These are phyloP conservation scores for Nakataea oryzae DNA, from an alignment of 2,329 filamentous ascomycete genomes.

Conservation along the genomic window DNA sequence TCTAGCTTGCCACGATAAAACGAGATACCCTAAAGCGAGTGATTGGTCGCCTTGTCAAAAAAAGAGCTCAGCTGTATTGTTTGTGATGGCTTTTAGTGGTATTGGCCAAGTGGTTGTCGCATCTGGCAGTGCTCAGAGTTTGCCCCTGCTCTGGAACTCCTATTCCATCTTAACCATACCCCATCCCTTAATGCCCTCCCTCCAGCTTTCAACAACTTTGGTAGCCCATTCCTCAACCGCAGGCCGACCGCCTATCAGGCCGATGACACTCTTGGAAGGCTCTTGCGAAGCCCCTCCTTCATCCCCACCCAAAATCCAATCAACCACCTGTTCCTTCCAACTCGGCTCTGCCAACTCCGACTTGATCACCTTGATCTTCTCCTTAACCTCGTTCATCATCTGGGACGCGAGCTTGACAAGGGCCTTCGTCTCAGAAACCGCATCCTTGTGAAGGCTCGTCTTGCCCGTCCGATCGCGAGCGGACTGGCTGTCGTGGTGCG, in stretches of 20 bases:
- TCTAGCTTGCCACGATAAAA: neutral
- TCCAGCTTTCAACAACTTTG: slow-evolving; percentile 24
- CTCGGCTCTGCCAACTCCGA: slow-evolving; percentile 19
- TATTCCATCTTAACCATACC: slow-evolving; percentile 21
- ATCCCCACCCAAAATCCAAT: slow-evolving; percentile 18
- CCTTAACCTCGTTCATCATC: slow-evolving; percentile 17
- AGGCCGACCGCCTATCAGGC: slow-evolving; percentile 14
- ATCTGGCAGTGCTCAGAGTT: neutral
- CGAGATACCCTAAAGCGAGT: neutral
- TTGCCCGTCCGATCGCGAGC: slow-evolving; percentile 21
- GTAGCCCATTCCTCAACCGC: slow-evolving; percentile 23
- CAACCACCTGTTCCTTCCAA: slow-evolving; percentile 25
- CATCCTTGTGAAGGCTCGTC: slow-evolving; percentile 20
- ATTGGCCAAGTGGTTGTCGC: no score
- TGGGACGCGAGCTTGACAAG: slow-evolving; percentile 7
- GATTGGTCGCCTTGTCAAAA: neutral
- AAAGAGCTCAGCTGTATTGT: no score
- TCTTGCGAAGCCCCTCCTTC: slow-evolving; percentile 9
- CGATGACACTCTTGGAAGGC: slow-evolving; percentile 14
- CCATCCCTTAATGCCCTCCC: slow-evolving; percentile 26
- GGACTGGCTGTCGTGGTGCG: slow-evolving; percentile 19
- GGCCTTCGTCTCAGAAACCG: slow-evolving; percentile 20
- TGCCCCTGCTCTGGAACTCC: neutral
- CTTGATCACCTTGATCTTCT: slow-evolving; percentile 19
- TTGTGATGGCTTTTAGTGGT: neutral